These are phyloP conservation scores for Sistotremastrum suecicum DNA, from an alignment of 768 basidiomycete species.

Conservation along the genomic window DNA sequence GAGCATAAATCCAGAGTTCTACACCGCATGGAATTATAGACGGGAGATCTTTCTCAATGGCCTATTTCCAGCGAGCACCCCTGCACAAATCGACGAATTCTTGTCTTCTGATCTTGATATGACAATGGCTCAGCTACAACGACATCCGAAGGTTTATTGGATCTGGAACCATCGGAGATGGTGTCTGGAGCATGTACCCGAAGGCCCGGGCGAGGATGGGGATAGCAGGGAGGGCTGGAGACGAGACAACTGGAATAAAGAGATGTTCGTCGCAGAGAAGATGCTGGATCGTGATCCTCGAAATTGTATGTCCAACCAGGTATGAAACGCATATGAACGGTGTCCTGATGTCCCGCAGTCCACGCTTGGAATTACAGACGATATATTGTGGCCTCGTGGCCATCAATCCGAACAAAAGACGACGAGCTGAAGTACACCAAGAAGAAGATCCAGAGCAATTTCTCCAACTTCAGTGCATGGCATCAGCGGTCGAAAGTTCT, in stretches of 20 bases:
- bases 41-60: slow-evolving; percentile 63
- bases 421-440: slow-evolving; percentile 80
- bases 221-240: slow-evolving; percentile 52
- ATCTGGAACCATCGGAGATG: slow-evolving; percentile 97
- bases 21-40: slow-evolving; percentile 93
- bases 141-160: slow-evolving; percentile 93
- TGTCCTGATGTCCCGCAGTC: slow-evolving; percentile 32
- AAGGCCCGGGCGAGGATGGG: slow-evolving; percentile 39
- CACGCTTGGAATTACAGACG: slow-evolving; percentile 92
- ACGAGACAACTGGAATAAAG: slow-evolving; percentile 67
- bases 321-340: too few species aligned
- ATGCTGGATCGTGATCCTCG: slow-evolving; percentile 85
- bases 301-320: slow-evolving; percentile 54
- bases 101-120: slow-evolving; percentile 64
- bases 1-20: slow-evolving; percentile 85
- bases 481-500: slow-evolving; percentile 87
- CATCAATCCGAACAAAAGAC: slow-evolving; percentile 34
- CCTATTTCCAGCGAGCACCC: slow-evolving; percentile 50
- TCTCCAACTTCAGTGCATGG: slow-evolving; percentile 99
- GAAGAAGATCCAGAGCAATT: slow-evolving; percentile 83
- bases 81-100: slow-evolving; percentile 44
- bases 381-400: slow-evolving; percentile 65
- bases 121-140: slow-evolving; percentile 68
- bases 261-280: slow-evolving; percentile 79
- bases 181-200: slow-evolving; percentile 82